Percentiles rank a stretch among this genome's conserved stretches.
Conservation (phyloP, 2,329 filamentous ascomycete species). For the Aspergillus sp. region DNA sequence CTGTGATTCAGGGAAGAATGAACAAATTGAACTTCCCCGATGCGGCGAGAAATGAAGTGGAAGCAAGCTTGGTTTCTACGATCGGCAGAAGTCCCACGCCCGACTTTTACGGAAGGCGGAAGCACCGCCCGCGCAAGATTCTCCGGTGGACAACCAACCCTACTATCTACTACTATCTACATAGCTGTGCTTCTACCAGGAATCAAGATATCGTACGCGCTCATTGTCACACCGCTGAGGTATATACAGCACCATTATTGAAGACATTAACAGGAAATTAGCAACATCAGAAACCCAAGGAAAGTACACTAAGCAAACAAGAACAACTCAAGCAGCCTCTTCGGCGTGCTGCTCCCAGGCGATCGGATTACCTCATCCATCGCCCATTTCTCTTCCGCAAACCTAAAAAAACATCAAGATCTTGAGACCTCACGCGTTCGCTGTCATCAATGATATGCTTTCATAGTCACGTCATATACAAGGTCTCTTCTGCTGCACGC, state of each 20-base stretch:
- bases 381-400: slow-evolving; percentile 4
- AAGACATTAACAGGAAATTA: slow-evolving; percentile 27
- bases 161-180: not conserved
- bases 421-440: slow-evolving; percentile 5
- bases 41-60: not conserved
- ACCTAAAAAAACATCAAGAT: slow-evolving; percentile 2
- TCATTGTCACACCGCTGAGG: slow-evolving; percentile 40
- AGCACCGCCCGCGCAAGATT: slow-evolving; percentile 28
- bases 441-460: slow-evolving; percentile 17
- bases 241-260: slow-evolving; percentile 43
- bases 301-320: slow-evolving; percentile 21
- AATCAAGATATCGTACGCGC: slow-evolving; percentile 39
- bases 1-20: not conserved
- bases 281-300: slow-evolving; percentile 16
- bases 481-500: slow-evolving; percentile 8
- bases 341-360: not conserved
- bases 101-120: slow-evolving; percentile 38
- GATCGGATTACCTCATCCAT: slow-evolving; percentile 1
- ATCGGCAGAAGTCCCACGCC: slow-evolving; percentile 1
- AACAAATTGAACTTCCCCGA: slow-evolving; percentile 1
- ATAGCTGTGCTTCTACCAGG: not conserved
- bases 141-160: not conserved
- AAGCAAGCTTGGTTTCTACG: not conserved
- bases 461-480: slow-evolving; percentile 21
- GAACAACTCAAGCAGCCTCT: slow-evolving; percentile 8